Conservation (phyloP, 2,329 filamentous ascomycete species). For the Albophoma yamanashiensis region DNA sequence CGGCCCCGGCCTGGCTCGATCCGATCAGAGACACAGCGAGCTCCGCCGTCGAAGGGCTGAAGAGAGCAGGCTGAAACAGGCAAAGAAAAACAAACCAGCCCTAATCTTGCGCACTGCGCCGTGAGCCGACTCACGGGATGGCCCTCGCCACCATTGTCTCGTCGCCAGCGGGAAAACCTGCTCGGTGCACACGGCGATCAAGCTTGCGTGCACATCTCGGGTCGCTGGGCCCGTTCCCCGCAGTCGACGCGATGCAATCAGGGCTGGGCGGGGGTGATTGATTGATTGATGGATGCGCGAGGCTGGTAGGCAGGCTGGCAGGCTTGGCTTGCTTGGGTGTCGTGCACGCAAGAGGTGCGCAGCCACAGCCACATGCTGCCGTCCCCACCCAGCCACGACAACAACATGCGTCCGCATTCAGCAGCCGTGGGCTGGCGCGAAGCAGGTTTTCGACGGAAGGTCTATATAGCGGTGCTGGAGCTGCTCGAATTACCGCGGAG, state of each 20-base stretch:
- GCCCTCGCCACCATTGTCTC: too few species aligned
- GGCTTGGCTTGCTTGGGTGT: too few species aligned
- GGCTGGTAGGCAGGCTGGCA: too few species aligned
- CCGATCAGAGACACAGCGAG: neutral
- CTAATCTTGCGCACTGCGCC: too few species aligned
- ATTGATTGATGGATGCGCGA: too few species aligned
- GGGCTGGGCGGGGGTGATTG: too few species aligned
- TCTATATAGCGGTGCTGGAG: too few species aligned
- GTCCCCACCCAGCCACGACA: neutral
- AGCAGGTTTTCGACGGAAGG: neutral
- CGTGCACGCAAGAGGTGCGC: too few species aligned
- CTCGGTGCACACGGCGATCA: too few species aligned
- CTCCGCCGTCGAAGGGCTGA: neutral
- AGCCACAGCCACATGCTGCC: neutral
- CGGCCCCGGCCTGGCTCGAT: neutral
- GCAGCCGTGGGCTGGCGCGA: neutral
- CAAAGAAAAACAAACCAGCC: neutral
- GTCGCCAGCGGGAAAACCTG: too few species aligned
- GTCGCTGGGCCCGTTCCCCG: neutral
- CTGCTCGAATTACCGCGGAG: neutral
- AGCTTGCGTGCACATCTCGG: neutral
- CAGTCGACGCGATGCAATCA: neutral
- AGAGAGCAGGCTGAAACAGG: neutral
- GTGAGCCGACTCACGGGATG: too few species aligned
- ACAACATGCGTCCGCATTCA: neutral